Base-by-base conservation (phyloP, 2,329 filamentous ascomycete genomes). In the Aureobasidium sp. region DNA sequence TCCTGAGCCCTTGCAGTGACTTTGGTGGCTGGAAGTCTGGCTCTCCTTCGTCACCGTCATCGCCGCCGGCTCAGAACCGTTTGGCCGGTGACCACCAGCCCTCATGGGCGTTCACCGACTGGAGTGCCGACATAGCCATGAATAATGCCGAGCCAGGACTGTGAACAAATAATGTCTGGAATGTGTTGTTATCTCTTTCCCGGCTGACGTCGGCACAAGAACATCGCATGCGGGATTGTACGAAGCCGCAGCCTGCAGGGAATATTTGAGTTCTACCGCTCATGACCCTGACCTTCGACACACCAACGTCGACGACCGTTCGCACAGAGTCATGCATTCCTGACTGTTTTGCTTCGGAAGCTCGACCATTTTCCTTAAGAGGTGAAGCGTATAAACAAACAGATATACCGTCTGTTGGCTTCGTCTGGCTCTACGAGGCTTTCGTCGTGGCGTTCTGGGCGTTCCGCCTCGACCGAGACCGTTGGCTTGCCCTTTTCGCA, bases 401-500 rank as follows among this genome's bases (percentile, higher is more conserved):
- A 36, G 36, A 8, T 26, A 41, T 41, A 42, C 51, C 51, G 51
- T 55, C 29, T 52, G 32, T 37, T 52, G 51, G 51, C 51, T 55
- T 27, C 36, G 4, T 41, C 51, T 20, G 51, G 51, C 51, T 42
- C 26, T 9, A 55, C 17, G 51, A 42, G 51, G 51, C 37, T 37
- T 55, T 55, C 37, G 29, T 55, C 26, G 26, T 42, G 51, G 51
- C 51, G 51, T 27, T 55, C 12, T 15, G 15, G 51, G 51, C 51
- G 26, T 42, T 20, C 37, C 37, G 51, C 37, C 51, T 55, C 26
- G 51, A 41, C 37, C 51, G 23, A n/a, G 23, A n/a, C 51, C 37
- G 51, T 55, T 55, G 29, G 9, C 37, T n/a, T 55, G 17, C 51
- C 51, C 29, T 55, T 55, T 44, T 41, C 51, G 23, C 37, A 55